Base-by-base conservation (phyloP, 352 stramenopile genomes). In the Phytopythium delawarense region DNA sequence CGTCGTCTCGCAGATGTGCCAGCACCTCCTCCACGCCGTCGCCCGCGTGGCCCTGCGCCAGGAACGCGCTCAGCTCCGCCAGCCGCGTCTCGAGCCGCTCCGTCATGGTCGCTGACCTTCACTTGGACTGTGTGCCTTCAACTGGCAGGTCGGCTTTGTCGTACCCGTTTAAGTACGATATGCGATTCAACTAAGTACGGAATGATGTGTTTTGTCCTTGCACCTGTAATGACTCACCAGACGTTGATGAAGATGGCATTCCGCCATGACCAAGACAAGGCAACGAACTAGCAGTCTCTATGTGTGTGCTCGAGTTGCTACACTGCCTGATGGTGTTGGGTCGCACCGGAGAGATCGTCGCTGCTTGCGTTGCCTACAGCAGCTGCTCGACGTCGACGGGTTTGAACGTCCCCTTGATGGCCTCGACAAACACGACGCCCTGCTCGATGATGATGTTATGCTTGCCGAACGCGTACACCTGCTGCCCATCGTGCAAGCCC, bases 391-490 rank as follows among this genome's bases (percentile, higher is more conserved):
- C 74, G 54, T 92, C 85, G 8, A 93, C 75, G 0, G 87, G 84
- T 30, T 87, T 74, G 63, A 89, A 96, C 25, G 64, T 13, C 8
- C 80, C 83, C 60, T 91, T 96, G 25, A 54, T 37, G 44, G 75
- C 72, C 42, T 94, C 78, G n/a, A 78, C 61, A 64, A 86, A 93
- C 39, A 94, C 79, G 6, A 96, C 81, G 44, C 84, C 87, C 55
- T 94, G 83, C 50, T 96, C 86, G 59, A 96, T 88, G 53, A 94
- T 72, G 56, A 96, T 92, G 55, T 89, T 78, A 57, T 89, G 72
- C 63, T 84, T 83, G 18, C 87, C 87, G 60, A 96, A 92, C 4
- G 68, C 32, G 37, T 95, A 96, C 23, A 94, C 70, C 61, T 88
- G 82, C 69, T 94, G 84, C 12, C 86, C 87, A 55, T 94, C 81